phyloP scores from a whole-genome alignment of 805 yeast genomes.

The Cyberlindnera suaveolens region DNA sequence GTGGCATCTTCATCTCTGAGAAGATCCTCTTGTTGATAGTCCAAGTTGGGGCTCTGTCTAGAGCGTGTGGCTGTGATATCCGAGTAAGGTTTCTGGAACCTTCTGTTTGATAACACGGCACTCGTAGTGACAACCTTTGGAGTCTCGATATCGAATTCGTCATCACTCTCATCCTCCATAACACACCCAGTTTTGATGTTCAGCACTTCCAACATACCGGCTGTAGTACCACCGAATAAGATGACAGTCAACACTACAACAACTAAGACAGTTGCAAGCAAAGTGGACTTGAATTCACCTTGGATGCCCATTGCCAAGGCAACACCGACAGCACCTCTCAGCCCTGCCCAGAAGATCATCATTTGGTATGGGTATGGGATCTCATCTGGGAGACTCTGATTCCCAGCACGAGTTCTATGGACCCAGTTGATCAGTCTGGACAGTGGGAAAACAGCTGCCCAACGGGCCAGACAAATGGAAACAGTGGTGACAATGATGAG shows the following conservation, averaged over 20 bases:
- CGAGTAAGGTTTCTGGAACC: slow-evolving; percentile 21
- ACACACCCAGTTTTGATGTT: slow-evolving; percentile 90
- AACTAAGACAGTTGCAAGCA: slow-evolving; percentile 90
- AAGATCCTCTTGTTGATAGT: slow-evolving; percentile 17
- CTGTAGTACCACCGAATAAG: slow-evolving; percentile 96
- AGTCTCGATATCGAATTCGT: slow-evolving; percentile 91
- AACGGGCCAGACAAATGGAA: slow-evolving; percentile 90
- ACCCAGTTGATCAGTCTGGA: slow-evolving; percentile 80
- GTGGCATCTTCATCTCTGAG: slow-evolving; percentile 20
- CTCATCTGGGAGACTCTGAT: slow-evolving; percentile 63
- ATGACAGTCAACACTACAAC: slow-evolving; percentile 96
- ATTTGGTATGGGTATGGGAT: slow-evolving; percentile 93
- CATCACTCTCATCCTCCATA: slow-evolving; percentile 80
- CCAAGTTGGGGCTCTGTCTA: slow-evolving; percentile 17
- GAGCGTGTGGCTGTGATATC: slow-evolving; percentile 19
- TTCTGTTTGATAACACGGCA: slow-evolving; percentile 15
- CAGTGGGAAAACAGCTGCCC: slow-evolving; percentile 96
- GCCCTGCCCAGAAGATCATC: slow-evolving; percentile 99
- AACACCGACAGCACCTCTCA: slow-evolving; percentile 98
- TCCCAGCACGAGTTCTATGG: slow-evolving; percentile 51
- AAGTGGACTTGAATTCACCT: slow-evolving; percentile 84
- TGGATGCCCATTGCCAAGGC: slow-evolving; percentile 97
- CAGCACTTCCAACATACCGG: slow-evolving; percentile 92
- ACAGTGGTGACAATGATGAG: slow-evolving; percentile 84
- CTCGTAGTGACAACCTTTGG: slow-evolving; percentile 27